A percentile compares a stretch with the other conserved stretches of the same genome.
phyloP scores from a whole-genome alignment of 306 rosid species.

The Lotus japonicus region DNA sequence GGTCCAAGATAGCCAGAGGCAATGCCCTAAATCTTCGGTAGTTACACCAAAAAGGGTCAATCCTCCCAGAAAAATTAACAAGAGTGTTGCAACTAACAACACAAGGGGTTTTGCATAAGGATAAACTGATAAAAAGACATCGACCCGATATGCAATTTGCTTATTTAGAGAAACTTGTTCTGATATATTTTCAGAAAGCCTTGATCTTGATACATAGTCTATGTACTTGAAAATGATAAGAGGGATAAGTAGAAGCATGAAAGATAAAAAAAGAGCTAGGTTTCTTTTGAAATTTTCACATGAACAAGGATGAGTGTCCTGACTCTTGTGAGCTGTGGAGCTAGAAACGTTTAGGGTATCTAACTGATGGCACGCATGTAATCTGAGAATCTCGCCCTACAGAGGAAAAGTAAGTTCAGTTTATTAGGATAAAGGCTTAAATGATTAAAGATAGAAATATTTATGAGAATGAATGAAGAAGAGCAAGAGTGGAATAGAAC shows the following conservation, averaged over 20 bases:
- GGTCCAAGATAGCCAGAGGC: conserved; percentile 93
- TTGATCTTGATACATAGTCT: conserved; percentile 55
- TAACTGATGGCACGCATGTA: conserved; percentile 31
- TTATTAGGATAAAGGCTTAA: conserved; percentile 1
- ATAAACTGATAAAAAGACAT: conserved; percentile 71
- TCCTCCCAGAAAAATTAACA: conserved; percentile 74
- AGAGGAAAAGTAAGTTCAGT: conserved; percentile 2
- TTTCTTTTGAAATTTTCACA: conserved; percentile 47
- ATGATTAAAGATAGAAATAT: neutral
- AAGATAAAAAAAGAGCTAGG: conserved; percentile 47
- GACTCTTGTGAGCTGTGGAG: neutral
- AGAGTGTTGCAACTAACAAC: conserved; percentile 67
- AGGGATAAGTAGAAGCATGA: conserved; percentile 48
- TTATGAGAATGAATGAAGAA: no score
- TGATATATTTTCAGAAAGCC: conserved; percentile 44
- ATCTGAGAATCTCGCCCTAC: conserved; percentile 50
- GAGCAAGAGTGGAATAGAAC: neutral
- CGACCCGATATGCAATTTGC: conserved; percentile 65
- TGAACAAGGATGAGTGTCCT: conserved; percentile 22
- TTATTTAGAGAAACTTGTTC: conserved; percentile 69
- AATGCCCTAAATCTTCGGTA: conserved; percentile 51
- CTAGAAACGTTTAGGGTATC: conserved; percentile 25
- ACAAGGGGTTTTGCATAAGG: conserved; percentile 88
- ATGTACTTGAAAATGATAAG: conserved; percentile 49
- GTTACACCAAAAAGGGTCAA: conserved; percentile 83